Percentiles rank a stretch among this genome's conserved stretches.
These are phyloP conservation scores for Nakataea oryzae DNA, from an alignment of 2,329 filamentous ascomycete species.

Conservation along the genomic window DNA sequence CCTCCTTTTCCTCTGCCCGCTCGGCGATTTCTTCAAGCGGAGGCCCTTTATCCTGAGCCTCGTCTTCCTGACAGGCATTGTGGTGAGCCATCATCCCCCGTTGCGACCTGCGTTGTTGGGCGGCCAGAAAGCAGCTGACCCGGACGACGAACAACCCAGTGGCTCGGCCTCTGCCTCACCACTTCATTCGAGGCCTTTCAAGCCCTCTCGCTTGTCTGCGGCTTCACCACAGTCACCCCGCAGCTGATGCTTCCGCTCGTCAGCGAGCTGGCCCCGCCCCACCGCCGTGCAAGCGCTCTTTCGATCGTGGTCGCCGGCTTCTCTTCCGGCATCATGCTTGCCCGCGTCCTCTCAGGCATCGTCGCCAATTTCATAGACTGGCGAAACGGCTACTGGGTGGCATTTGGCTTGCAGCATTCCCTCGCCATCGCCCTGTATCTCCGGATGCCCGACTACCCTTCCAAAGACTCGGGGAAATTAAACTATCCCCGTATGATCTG, in stretches of 20 bases:
- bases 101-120: neutral
- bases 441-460: conserved; percentile 74
- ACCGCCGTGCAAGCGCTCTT: conserved; percentile 57
- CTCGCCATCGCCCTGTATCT: conserved; percentile 56
- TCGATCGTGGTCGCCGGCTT: conserved; percentile 68
- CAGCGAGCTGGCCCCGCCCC: conserved; percentile 62
- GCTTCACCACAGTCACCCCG: conserved; percentile 72
- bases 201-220: conserved; percentile 60
- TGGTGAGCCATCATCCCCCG: conserved; percentile 33
- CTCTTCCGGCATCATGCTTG: conserved; percentile 65
- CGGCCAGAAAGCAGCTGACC: neutral
- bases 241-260: conserved; percentile 73
- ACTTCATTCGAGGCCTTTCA: conserved; percentile 53
- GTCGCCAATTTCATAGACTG: conserved; percentile 64
- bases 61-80: conserved; percentile 55
- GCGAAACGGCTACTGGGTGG: conserved; percentile 72
- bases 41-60: conserved; percentile 60
- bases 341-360: conserved; percentile 65
- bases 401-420: conserved; percentile 58
- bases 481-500: conserved; percentile 57
- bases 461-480: conserved; percentile 53
- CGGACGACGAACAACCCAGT: conserved; percentile 21
- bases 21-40: conserved; percentile 60
- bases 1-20: conserved; percentile 62
- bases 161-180: conserved; percentile 64